Evolutionary conservation across 2,329 filamentous ascomycete species (phyloP).

Genomic region (Pseudohalonectria lignicola): DNA sequence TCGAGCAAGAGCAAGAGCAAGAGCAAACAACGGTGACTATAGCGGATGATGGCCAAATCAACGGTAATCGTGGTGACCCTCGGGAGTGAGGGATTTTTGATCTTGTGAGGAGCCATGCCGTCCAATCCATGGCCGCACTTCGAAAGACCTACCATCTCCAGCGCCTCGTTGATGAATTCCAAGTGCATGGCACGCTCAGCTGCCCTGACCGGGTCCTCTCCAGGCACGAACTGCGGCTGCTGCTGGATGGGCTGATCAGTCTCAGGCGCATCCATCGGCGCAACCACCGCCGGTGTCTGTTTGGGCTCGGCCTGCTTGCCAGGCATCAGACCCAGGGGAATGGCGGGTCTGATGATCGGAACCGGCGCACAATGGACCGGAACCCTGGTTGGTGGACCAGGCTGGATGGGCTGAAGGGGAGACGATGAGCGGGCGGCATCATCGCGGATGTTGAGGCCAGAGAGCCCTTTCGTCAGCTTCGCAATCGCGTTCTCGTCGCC

Average conservation of each 20-base stretch:
- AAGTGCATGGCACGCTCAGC: slow-evolving; percentile 32
- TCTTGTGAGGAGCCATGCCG: too few species aligned
- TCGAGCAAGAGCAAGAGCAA: too few species aligned
- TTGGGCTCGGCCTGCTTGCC: slow-evolving; percentile 7
- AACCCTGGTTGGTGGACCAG: too few species aligned
- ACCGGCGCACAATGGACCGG: too few species aligned
- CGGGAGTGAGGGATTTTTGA: too few species aligned
- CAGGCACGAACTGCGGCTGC: too few species aligned
- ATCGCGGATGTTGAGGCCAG: neutral
- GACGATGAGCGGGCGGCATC: neutral
- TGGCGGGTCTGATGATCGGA: neutral
- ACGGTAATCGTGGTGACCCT: neutral
- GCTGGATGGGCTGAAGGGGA: too few species aligned
- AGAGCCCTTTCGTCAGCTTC: neutral
- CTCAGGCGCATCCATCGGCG: too few species aligned
- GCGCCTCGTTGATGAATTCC: slow-evolving; percentile 71
- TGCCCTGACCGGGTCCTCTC: slow-evolving; percentile 14
- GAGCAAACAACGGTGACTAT: neutral
- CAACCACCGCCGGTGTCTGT: too few species aligned
- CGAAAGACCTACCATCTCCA: slow-evolving; percentile 75
- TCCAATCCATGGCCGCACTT: too few species aligned
- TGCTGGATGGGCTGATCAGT: too few species aligned
- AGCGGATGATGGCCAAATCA: neutral
- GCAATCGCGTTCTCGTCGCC: neutral
- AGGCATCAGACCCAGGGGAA: neutral